These are phyloP conservation scores for Umbelopsis isabellina DNA, from an alignment of 192 early-diverging fungal species.

Conservation along the genomic window DNA sequence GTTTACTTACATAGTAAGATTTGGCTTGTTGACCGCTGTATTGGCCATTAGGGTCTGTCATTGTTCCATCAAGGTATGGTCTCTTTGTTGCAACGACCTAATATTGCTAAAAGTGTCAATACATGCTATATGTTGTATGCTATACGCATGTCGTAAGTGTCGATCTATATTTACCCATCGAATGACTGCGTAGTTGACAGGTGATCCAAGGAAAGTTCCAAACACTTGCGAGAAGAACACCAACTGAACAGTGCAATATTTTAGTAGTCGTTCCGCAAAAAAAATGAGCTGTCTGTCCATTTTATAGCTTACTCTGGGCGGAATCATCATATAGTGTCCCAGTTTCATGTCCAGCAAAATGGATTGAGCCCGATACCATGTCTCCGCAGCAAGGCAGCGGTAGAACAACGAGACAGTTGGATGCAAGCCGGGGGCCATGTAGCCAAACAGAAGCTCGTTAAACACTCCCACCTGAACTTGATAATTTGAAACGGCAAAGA, in stretches of 20 bases:
- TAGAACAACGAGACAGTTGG: conserved; percentile 44
- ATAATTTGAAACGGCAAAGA: conserved; percentile 43
- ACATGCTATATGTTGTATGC: too few relatives aligned
- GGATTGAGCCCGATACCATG: conserved; percentile 49
- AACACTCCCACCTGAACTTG: conserved; percentile 44
- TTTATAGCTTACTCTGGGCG: background rate
- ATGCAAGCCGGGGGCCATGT: conserved; percentile 43
- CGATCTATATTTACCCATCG: conserved; percentile 24
- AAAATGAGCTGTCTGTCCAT: too few relatives aligned
- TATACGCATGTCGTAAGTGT: too few relatives aligned
- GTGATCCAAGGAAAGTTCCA: conserved; percentile 48
- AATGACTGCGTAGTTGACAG: conserved; percentile 46
- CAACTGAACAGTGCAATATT: background rate
- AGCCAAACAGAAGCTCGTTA: conserved; percentile 40
- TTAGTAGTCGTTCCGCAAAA: background rate
- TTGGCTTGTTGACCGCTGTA: conserved; percentile 30
- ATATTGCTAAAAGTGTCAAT: too few relatives aligned
- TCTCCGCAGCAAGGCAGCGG: conserved; percentile 45
- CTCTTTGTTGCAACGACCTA: conserved; percentile 46
- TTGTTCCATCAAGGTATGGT: conserved; percentile 44
- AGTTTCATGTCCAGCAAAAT: conserved; percentile 34
- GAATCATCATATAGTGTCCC: conserved; percentile 19
- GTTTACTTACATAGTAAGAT: conserved; percentile 5
- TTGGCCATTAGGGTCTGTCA: conserved; percentile 48
- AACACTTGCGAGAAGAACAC: conserved; percentile 39